A percentile compares a stretch with the other conserved stretches of the same genome.
These are phyloP conservation scores for Akanthomyces lecanii DNA, from an alignment of 2,329 filamentous ascomycete genomes.

Conservation along the genomic window DNA sequence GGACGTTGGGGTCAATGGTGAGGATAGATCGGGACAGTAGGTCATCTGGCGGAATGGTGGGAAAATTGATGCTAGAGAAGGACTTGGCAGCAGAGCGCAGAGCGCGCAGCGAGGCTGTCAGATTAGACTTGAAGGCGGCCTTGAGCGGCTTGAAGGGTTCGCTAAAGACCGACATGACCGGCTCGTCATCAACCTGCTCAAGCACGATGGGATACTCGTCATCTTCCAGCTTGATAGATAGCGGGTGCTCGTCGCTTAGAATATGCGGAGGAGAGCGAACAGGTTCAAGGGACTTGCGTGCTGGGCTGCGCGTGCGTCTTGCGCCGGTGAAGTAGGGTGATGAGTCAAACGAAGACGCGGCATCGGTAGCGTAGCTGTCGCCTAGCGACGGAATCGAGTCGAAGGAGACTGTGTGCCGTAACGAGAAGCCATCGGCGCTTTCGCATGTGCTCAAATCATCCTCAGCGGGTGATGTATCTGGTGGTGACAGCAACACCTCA, in stretches of 20 bases:
- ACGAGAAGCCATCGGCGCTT: conserved; percentile 47
- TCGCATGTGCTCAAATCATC: conserved; percentile 45
- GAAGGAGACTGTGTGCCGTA: conserved; percentile 52
- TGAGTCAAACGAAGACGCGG: conserved; percentile 46
- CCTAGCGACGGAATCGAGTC: conserved; percentile 59
- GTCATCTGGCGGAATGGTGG: conserved; percentile 62
- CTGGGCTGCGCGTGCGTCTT: conserved; percentile 34
- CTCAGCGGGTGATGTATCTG: conserved; percentile 53
- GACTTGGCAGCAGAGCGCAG: conserved; percentile 61
- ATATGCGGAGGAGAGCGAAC: conserved; percentile 53
- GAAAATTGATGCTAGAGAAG: conserved; percentile 58
- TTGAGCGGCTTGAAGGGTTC: conserved; percentile 46
- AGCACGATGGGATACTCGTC: conserved; percentile 50
- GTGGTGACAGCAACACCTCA: conserved; percentile 56
- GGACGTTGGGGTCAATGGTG: conserved; percentile 61
- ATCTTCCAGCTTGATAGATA: conserved; percentile 32
- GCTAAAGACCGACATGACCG: conserved; percentile 26
- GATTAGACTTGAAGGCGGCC: conserved; percentile 63
- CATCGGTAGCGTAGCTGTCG: conserved; percentile 50
- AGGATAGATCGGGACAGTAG: conserved; percentile 64
- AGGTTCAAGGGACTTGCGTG: conserved; percentile 49
- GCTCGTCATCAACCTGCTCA: conserved; percentile 27
- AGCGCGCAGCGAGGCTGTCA: conserved; percentile 62
- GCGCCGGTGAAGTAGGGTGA: conserved; percentile 37
- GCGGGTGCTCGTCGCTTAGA: conserved; percentile 45